Conservation (phyloP, 768 basidiomycete genomes). For the Boletus edulis region DNA sequence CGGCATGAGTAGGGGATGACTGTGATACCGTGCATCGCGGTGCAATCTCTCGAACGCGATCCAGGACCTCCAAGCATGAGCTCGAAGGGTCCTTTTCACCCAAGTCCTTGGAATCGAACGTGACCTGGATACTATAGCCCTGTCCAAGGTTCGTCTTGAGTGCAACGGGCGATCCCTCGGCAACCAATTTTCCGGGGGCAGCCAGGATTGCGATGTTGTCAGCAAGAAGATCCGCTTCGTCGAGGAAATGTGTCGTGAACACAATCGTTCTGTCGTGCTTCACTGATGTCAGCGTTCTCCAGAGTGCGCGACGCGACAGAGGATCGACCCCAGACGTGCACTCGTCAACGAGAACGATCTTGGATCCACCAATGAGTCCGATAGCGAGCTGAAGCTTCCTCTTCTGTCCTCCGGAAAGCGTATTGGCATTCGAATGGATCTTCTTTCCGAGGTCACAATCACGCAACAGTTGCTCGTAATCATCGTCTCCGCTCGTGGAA, state of each 20-base stretch:
- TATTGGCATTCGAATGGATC: conserved; percentile 61
- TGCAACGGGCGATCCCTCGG: conserved; percentile 70
- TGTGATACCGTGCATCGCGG: conserved; percentile 44
- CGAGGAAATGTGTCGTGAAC: conserved; percentile 81
- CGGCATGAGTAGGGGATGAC: conserved; percentile 42
- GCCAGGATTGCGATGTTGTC: conserved; percentile 75
- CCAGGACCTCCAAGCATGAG: conserved; percentile 34
- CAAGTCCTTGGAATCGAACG: conserved; percentile 40
- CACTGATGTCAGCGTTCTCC: conserved; percentile 69
- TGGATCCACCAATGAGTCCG: conserved; percentile 73
- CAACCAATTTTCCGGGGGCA: conserved; percentile 72
- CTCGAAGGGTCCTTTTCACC: conserved; percentile 19
- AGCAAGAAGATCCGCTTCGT: conserved; percentile 76
- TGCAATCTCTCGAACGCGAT: conserved; percentile 42
- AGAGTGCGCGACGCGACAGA: conserved; percentile 71
- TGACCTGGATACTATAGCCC: conserved; percentile 65
- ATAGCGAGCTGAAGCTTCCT: conserved; percentile 81
- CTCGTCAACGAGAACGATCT: conserved; percentile 62
- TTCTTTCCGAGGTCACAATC: conserved; percentile 77
- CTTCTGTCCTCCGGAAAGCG: conserved; percentile 79
- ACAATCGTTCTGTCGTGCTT: conserved; percentile 65
- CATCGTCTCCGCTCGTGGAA: conserved; percentile 43
- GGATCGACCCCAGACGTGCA: conserved; percentile 84
- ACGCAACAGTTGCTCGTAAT: conserved; percentile 59
- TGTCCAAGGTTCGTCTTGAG: conserved; percentile 69